Conservation (phyloP, 805 yeast genomes). For the Candida golubevii region DNA sequence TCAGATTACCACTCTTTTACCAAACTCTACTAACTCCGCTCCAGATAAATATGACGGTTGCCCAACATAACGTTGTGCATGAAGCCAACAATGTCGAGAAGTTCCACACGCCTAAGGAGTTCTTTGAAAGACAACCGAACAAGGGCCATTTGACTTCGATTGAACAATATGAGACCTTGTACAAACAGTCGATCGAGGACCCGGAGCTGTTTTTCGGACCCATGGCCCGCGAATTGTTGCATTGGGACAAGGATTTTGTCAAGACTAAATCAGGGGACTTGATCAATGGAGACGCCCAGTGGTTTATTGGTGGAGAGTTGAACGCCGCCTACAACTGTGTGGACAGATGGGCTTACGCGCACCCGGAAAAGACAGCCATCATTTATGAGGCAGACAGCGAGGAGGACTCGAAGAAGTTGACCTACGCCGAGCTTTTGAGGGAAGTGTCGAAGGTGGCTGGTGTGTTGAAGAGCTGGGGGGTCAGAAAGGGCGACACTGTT, state of each 20-base stretch:
- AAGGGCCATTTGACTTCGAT: conserved; percentile 56
- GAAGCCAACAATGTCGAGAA: conserved; percentile 52
- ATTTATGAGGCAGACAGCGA: conserved; percentile 82
- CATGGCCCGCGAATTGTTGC: conserved; percentile 45
- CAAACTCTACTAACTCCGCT: not conserved
- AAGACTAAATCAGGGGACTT: conserved; percentile 44
- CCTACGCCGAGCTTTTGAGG: conserved; percentile 67
- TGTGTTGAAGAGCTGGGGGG: conserved; percentile 60
- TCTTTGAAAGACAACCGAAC: conserved; percentile 56
- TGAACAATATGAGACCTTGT: conserved; percentile 59
- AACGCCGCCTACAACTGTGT: conserved; percentile 80
- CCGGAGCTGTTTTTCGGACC: conserved; percentile 55
- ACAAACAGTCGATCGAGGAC: conserved; percentile 52
- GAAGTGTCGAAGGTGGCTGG: conserved; percentile 71
- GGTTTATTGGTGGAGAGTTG: conserved; percentile 78
- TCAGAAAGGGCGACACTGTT: conserved; percentile 77
- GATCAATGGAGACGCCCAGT: conserved; percentile 47
- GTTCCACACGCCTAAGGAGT: conserved; percentile 51
- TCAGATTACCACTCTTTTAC: too few relatives aligned
- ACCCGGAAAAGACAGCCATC: conserved; percentile 70
- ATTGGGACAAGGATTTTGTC: conserved; percentile 53
- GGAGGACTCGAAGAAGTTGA: conserved; percentile 53
- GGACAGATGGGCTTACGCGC: conserved; percentile 70
- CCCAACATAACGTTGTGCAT: conserved; percentile 47
- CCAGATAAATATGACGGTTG: not conserved